phyloP scores from a whole-genome alignment of 2,329 filamentous ascomycete genomes.

The Stagonosporopsis chrysanthemi region DNA sequence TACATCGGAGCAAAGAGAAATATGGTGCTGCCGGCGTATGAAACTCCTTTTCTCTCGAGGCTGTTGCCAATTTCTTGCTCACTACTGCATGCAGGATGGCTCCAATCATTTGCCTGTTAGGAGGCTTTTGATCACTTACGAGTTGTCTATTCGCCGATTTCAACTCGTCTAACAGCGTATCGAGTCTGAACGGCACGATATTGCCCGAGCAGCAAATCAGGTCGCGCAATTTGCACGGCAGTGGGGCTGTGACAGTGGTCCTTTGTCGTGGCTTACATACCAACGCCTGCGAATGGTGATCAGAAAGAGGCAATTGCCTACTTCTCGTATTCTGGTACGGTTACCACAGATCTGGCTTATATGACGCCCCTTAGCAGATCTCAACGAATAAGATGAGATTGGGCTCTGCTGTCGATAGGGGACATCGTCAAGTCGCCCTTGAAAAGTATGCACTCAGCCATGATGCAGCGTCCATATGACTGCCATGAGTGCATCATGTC shows the following conservation, averaged over 20 bases:
- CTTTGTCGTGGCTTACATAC: neutral
- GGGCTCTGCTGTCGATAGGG: neutral
- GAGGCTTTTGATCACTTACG: no score
- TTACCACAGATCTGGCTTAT: neutral
- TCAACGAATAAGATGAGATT: neutral
- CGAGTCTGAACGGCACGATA: neutral
- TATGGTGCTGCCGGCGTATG: no score
- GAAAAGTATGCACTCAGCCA: neutral
- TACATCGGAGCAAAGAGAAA: no score
- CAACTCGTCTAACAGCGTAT: neutral
- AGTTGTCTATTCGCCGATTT: no score
- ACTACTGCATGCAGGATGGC: no score
- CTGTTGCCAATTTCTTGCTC: no score
- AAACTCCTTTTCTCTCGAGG: no score
- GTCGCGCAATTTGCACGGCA: neutral
- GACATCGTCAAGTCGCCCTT: neutral
- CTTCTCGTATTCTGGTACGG: neutral
- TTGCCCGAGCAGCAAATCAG: neutral
- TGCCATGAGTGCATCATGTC: neutral
- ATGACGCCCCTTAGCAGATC: no score
- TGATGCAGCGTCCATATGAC: neutral
- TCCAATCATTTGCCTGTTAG: no score
- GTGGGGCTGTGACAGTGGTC: neutral
- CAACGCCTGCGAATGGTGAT: neutral
- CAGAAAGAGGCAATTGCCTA: neutral